phyloP scores from a whole-genome alignment of 1,284 basidiomycete genomes.

The Lentinula novae-zelandiae region DNA sequence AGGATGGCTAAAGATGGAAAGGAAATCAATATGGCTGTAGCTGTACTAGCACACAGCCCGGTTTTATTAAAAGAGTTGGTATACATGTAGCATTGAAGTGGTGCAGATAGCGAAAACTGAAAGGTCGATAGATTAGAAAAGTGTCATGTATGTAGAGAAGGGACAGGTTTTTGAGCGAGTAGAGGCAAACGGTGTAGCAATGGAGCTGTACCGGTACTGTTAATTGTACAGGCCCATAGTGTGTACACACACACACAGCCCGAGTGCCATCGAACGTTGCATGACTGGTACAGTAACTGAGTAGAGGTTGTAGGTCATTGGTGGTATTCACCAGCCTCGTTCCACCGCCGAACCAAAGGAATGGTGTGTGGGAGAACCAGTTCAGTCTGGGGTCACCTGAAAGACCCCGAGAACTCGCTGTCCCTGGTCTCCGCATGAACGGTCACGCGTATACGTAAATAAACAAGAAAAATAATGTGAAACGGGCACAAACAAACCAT shows the following conservation, averaged over 20 bases:
- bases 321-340: neutral
- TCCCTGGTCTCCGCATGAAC: neutral
- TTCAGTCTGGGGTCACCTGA: neutral
- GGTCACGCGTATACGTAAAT: neutral
- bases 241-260: neutral
- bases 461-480: neutral
- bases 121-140: neutral
- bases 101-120: neutral
- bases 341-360: constrained; percentile 3
- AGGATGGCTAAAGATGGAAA: neutral
- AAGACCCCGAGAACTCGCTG: neutral
- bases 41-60: neutral
- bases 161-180: neutral
- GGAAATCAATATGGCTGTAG: neutral
- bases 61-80: neutral
- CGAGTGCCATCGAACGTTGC: neutral
- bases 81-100: too few relatives aligned
- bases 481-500: neutral
- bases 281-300: neutral
- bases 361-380: neutral
- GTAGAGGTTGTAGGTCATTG: neutral
- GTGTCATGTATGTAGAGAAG: neutral
- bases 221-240: neutral
- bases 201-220: neutral
- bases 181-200: neutral